A percentile compares a stretch with the other conserved stretches of the same genome.
These are phyloP conservation scores for Xylaria sp. DNA, from an alignment of 2,329 filamentous ascomycete species.

Conservation along the genomic window DNA sequence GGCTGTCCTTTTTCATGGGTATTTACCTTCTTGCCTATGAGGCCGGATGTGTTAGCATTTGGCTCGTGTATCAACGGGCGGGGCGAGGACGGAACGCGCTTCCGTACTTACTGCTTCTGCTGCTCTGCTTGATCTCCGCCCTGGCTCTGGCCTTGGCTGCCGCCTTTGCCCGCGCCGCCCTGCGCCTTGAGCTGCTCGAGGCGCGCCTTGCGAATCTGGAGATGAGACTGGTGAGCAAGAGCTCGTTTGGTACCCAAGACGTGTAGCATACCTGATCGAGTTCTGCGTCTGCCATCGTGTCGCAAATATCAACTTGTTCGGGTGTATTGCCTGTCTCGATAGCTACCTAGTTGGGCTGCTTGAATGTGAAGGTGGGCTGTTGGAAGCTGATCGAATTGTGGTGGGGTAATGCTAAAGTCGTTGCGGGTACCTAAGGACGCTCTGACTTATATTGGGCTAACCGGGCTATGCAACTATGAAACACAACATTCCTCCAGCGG, in stretches of 20 bases:
- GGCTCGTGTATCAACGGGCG: background rate
- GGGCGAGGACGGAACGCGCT: background rate
- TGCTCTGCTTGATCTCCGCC: slow-evolving; percentile 54
- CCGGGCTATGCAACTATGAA: background rate
- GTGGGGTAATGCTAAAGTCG: background rate
- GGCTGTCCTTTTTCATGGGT: too few relatives aligned
- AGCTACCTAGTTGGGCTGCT: background rate
- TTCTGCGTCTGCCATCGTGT: slow-evolving; percentile 44
- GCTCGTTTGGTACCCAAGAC: slow-evolving; percentile 18
- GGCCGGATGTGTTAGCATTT: slow-evolving; percentile 23
- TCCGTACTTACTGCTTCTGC: slow-evolving; percentile 60
- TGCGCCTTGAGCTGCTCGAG: slow-evolving; percentile 89
- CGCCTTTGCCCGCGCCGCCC: slow-evolving; percentile 52
- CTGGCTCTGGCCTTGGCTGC: slow-evolving; percentile 47
- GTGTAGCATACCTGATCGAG: slow-evolving; percentile 38
- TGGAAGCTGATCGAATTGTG: background rate
- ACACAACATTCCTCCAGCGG: background rate
- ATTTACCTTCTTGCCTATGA: slow-evolving; percentile 45
- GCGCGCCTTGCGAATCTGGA: slow-evolving; percentile 84
- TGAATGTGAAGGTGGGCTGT: background rate
- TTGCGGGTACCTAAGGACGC: too few relatives aligned
- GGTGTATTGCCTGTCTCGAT: background rate
- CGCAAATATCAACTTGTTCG: background rate
- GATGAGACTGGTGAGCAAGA: slow-evolving; percentile 1
- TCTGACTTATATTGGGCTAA: background rate